phyloP scores from a whole-genome alignment of 1,284 basidiomycete genomes.

The Ustilago shanxiensis region DNA sequence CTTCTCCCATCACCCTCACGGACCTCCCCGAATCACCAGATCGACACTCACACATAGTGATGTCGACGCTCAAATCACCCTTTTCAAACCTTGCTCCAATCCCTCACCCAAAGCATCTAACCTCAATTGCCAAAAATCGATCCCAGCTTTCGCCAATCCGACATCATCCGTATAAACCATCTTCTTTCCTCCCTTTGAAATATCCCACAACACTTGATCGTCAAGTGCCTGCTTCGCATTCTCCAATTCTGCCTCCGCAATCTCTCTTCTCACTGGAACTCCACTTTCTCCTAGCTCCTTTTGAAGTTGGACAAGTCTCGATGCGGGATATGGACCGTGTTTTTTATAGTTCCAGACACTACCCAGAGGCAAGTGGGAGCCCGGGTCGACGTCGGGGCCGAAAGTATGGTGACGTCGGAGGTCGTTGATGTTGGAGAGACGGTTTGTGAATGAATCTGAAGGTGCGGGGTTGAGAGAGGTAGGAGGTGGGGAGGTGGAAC shows the following conservation, averaged over 20 bases:
- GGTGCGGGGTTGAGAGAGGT: neutral
- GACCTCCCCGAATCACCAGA: too few species aligned
- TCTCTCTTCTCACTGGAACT: neutral
- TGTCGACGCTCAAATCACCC: neutral
- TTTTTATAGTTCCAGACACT: neutral
- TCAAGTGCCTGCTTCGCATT: slow-evolving; percentile 25
- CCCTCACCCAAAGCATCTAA: neutral
- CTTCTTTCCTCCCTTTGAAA: neutral
- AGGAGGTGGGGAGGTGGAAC: neutral
- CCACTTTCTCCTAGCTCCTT: neutral
- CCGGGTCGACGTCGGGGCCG: too few species aligned
- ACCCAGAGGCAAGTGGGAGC: slow-evolving; percentile 2
- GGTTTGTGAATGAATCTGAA: neutral
- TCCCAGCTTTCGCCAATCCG: slow-evolving; percentile 1
- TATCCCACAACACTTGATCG: neutral
- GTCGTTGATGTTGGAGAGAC: slow-evolving; percentile 9
- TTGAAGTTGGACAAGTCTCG: neutral
- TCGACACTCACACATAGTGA: too few species aligned
- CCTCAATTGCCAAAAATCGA: slow-evolving; percentile 8
- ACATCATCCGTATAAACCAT: slow-evolving; percentile 20
- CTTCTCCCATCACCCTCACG: too few species aligned
- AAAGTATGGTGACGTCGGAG: neutral
- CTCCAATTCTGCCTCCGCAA: slow-evolving; percentile 8
- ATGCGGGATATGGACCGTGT: slow-evolving; percentile 20
- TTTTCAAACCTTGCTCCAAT: neutral